phyloP scores from a whole-genome alignment of 1,139 yeast species.

The Geotrichum klebahnii region DNA sequence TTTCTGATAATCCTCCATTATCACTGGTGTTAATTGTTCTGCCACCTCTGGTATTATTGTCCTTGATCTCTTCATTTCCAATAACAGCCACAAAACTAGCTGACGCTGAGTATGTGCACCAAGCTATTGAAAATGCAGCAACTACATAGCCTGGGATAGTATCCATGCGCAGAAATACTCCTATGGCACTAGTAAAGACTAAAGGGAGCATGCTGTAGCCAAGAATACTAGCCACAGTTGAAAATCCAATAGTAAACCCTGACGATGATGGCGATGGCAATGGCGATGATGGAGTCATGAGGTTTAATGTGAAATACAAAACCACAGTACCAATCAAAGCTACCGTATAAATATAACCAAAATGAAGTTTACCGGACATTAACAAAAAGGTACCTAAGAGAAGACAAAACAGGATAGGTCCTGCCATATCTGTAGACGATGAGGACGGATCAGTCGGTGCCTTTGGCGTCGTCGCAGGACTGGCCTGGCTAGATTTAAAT shows the following conservation, averaged over 20 bases:
- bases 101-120: constrained; percentile 93
- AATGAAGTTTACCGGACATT: constrained; percentile 87
- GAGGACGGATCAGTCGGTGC: constrained; percentile 68
- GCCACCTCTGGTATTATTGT: no score
- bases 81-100: constrained; percentile 87
- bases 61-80: no score
- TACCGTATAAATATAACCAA: constrained; percentile 94
- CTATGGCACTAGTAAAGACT: constrained; percentile 70
- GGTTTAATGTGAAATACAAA: constrained; percentile 57
- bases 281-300: no score
- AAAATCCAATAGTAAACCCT: neutral
- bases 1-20: constrained; percentile 78
- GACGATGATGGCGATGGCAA: no score
- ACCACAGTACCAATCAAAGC: constrained; percentile 87
- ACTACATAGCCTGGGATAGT: constrained; percentile 68
- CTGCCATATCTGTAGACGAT: constrained; percentile 88
- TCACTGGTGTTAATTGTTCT: no score
- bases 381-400: constrained; percentile 81
- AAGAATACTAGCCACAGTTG: constrained; percentile 70
- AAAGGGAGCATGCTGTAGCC: constrained; percentile 92
- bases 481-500: no score
- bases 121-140: constrained; percentile 66
- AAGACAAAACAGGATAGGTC: constrained; percentile 86
- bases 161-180: constrained; percentile 66
- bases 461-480: no score